phyloP scores from a whole-genome alignment of 2,329 filamentous ascomycete genomes.

The Phaeoacremonium minimum region DNA sequence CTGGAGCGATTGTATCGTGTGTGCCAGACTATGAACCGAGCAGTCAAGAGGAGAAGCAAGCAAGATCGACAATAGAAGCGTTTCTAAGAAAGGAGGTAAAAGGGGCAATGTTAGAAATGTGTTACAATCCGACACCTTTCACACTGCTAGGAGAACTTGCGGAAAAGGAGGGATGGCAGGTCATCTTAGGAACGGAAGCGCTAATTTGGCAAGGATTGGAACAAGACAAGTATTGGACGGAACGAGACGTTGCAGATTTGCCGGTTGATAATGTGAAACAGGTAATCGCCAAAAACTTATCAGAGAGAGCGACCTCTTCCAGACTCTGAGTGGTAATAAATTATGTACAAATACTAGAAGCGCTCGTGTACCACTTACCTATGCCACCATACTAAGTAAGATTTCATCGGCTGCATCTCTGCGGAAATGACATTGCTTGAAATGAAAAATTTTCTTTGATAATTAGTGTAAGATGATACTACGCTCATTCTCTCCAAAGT shows the following conservation, averaged over 20 bases:
- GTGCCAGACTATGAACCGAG: conserved; percentile 73
- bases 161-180: conserved; percentile 61
- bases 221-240: conserved; percentile 64
- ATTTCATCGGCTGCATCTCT: no score
- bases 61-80: conserved; percentile 50
- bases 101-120: conserved; percentile 76
- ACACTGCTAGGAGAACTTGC: conserved; percentile 63
- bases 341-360: no score
- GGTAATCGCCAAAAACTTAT: conserved; percentile 39
- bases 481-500: no score
- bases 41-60: conserved; percentile 56
- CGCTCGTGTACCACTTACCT: no score
- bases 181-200: conserved; percentile 72
- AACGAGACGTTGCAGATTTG: conserved; percentile 50
- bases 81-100: conserved; percentile 46
- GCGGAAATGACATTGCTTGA: no score
- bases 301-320: conserved; percentile 30
- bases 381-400: no score
- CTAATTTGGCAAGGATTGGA: conserved; percentile 75
- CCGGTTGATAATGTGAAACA: conserved; percentile 57
- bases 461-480: no score
- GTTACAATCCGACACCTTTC: conserved; percentile 70
- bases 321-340: no score
- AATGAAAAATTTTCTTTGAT: no score
- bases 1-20: conserved; percentile 67